Evolutionary conservation across 2,329 filamentous ascomycete genomes (phyloP).

Genomic region (Orbilia blumenaviensis): DNA sequence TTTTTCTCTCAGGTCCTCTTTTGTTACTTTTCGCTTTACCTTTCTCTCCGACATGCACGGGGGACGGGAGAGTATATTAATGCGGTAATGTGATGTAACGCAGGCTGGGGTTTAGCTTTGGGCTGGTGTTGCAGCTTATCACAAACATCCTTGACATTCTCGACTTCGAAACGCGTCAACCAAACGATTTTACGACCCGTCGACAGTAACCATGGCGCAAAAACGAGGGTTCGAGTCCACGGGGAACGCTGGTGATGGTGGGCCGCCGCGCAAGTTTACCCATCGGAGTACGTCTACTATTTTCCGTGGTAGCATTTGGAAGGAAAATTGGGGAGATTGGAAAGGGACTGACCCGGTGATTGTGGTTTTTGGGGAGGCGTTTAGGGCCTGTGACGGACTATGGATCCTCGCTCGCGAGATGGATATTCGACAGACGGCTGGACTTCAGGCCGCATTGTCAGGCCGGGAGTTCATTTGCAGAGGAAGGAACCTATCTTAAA

Average conservation of each 20-base stretch:
- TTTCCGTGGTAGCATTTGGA: background rate
- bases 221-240: constrained; percentile 46
- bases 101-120: constrained; percentile 6
- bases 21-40: background rate
- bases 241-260: constrained; percentile 28
- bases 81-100: constrained; percentile 24
- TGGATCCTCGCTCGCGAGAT: constrained; percentile 86
- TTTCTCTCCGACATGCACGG: constrained; percentile 7
- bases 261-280: constrained; percentile 49
- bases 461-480: constrained; percentile 61
- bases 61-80: constrained; percentile 9
- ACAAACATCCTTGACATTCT: background rate
- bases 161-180: constrained; percentile 17
- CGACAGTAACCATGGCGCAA: constrained; percentile 32
- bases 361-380: background rate
- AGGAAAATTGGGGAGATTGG: background rate
- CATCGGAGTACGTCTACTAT: constrained; percentile 45
- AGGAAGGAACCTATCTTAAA: constrained; percentile 48
- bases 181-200: background rate
- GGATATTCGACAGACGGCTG: constrained; percentile 83
- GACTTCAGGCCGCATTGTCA: constrained; percentile 76
- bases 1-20: background rate
- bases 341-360: background rate
- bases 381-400: constrained; percentile 91
- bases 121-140: constrained; percentile 20